Conservation (phyloP, 163 green algal species). For the Smithsoniella earleae region DNA sequence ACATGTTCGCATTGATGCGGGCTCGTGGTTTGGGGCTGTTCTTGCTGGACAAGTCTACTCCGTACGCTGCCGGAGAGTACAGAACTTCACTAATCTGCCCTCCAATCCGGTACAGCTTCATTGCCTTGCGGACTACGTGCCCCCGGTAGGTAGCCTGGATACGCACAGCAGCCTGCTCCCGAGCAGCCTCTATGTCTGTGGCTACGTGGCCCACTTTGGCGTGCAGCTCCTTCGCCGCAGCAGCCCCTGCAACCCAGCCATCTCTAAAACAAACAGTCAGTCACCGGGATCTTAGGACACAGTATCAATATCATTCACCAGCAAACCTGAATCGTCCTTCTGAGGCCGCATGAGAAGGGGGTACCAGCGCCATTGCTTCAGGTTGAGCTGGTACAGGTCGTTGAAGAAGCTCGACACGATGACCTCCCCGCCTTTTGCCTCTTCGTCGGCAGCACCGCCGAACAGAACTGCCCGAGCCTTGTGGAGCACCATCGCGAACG, state of each 20-base stretch:
- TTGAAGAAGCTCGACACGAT: conserved; percentile 85
- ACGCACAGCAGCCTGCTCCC: neutral
- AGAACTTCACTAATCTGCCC: conserved; percentile 78
- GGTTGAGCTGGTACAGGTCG: conserved; percentile 74
- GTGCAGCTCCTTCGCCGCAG: conserved; percentile 20
- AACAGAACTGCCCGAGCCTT: conserved; percentile 72
- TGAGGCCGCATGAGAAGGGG: conserved; percentile 44
- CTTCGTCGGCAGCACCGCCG: conserved; percentile 82
- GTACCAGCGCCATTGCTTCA: conserved; percentile 70
- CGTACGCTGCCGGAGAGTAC: conserved; percentile 78
- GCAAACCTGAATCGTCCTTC: conserved; percentile 25
- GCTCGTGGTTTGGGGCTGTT: conserved; percentile 72
- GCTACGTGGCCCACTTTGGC: conserved; percentile 4
- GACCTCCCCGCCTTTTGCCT: conserved; percentile 60
- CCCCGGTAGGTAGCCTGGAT: conserved; percentile 69
- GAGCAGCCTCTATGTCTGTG: conserved; percentile 22
- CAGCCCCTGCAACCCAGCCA: too few species aligned
- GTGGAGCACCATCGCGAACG: conserved; percentile 72
- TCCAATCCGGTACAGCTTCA: conserved; percentile 70
- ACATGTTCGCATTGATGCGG: conserved; percentile 63
- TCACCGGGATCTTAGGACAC: neutral
- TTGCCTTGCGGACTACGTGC: conserved; percentile 75
- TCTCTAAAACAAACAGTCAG: neutral
- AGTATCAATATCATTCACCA: neutral
- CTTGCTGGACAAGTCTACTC: conserved; percentile 59